These are phyloP conservation scores for Rhodotorula taiwanensis DNA, from an alignment of 768 basidiomycete species.

Conservation along the genomic window DNA sequence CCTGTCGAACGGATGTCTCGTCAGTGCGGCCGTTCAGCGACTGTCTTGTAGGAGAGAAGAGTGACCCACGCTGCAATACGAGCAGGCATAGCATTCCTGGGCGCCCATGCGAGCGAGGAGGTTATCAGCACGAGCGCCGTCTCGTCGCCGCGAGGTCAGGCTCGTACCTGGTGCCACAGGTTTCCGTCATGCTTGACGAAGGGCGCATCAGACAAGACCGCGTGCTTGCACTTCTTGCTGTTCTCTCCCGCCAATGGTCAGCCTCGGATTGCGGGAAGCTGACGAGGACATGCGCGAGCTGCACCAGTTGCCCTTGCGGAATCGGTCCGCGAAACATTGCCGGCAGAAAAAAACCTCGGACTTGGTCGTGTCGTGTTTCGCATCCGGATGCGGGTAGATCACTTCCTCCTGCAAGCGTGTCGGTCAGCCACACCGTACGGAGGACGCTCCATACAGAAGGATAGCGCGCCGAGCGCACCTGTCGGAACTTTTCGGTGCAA, in stretches of 20 bases:
- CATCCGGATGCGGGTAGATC: constrained; percentile 33
- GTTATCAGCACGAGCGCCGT: too few relatives aligned
- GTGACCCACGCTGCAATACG: constrained; percentile 9
- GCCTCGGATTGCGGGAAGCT: too few relatives aligned
- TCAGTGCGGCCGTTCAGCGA: neutral
- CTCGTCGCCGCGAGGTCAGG: too few relatives aligned
- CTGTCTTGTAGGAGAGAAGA: neutral
- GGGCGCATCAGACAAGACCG: constrained; percentile 19
- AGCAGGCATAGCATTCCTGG: constrained; percentile 23
- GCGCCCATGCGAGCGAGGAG: neutral
- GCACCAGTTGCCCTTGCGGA: constrained; percentile 25
- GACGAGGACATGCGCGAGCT: neutral
- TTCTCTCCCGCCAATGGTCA: neutral
- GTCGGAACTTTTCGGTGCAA: constrained; percentile 11
- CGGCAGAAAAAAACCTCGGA: constrained; percentile 28
- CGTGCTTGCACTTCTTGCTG: constrained; percentile 30
- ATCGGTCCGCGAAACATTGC: constrained; percentile 24
- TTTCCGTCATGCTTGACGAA: constrained; percentile 21
- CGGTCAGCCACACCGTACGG: neutral
- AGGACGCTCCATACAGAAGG: too few relatives aligned
- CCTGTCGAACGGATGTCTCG: neutral
- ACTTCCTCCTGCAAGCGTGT: constrained; percentile 15
- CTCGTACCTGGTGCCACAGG: constrained; percentile 27
- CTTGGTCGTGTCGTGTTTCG: neutral
- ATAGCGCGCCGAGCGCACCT: neutral